Conservation (phyloP, 257 asterid species). For the Solanum bulbocastanum region DNA sequence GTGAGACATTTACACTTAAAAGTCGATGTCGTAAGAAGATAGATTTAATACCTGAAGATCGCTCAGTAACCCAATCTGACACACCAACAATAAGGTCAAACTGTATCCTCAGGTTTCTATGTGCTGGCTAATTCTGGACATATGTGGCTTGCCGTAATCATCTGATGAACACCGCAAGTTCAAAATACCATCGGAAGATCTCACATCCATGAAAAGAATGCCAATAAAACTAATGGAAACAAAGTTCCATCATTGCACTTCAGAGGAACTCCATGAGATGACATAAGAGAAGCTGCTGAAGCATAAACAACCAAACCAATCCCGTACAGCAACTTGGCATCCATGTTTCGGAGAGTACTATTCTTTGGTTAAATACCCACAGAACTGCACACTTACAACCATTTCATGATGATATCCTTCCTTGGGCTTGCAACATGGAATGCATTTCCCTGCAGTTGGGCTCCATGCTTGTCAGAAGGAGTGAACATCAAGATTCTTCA, state of each 20-base stretch:
- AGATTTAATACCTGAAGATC: not conserved
- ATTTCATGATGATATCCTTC: not conserved
- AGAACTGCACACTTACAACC: constrained; percentile 4
- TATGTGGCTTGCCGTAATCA: not conserved
- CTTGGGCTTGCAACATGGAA: not conserved
- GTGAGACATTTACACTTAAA: not conserved
- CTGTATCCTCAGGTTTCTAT: not conserved
- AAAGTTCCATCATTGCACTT: not conserved
- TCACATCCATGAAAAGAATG: not conserved
- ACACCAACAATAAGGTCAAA: not conserved
- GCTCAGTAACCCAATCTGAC: not conserved
- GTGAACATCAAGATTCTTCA: constrained; percentile 2
- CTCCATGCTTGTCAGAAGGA: not conserved
- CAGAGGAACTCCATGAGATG: not conserved
- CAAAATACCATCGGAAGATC: not conserved
- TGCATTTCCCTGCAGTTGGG: not conserved
- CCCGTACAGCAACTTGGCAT: not conserved
- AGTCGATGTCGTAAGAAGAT: not conserved
- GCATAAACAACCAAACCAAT: not conserved
- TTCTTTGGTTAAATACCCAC: constrained; percentile 8
- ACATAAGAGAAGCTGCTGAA: constrained; percentile 9
- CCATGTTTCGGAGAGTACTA: constrained; percentile 6
- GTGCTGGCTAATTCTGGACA: not conserved
- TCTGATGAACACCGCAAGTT: not conserved
- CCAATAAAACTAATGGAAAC: not conserved